These are phyloP conservation scores for Actinidia arguta DNA, from an alignment of 179 eudicot genomes.

Conservation along the genomic window DNA sequence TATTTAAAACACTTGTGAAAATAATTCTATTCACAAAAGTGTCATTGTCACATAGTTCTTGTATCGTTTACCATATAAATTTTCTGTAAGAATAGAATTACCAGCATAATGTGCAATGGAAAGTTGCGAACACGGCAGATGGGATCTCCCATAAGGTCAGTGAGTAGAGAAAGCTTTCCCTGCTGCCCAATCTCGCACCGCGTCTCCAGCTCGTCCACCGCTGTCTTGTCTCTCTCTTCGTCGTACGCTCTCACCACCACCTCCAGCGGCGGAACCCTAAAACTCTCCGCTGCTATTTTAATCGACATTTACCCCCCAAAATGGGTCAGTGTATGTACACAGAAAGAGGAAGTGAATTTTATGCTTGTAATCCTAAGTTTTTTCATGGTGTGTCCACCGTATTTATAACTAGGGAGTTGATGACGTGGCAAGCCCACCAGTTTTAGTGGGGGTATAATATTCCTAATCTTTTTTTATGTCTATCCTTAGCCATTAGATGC, in stretches of 20 bases:
- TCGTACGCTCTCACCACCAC: conserved; percentile 67
- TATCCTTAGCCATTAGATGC: background rate
- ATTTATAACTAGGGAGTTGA: conserved; percentile 24
- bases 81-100: background rate
- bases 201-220: conserved; percentile 70
- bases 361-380: background rate
- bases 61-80: too few species aligned
- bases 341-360: background rate
- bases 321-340: too few species aligned
- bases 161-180: conserved; percentile 62
- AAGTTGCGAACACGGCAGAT: conserved; percentile 61
- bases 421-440: conserved; percentile 15
- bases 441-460: conserved; percentile 8
- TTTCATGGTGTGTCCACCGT: background rate
- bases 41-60: too few species aligned
- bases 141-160: conserved; percentile 84
- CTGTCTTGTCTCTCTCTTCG: conserved; percentile 48
- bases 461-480: background rate
- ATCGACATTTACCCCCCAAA: conserved; percentile 12
- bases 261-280: background rate
- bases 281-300: conserved; percentile 36
- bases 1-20: too few species aligned
- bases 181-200: conserved; percentile 69
- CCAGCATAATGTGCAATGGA: conserved; percentile 67
- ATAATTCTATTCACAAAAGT: too few species aligned